A percentile compares a stretch with the other conserved stretches of the same genome.
Conservation (phyloP, 2,329 filamentous ascomycete species). For the Penicillium sp. region DNA sequence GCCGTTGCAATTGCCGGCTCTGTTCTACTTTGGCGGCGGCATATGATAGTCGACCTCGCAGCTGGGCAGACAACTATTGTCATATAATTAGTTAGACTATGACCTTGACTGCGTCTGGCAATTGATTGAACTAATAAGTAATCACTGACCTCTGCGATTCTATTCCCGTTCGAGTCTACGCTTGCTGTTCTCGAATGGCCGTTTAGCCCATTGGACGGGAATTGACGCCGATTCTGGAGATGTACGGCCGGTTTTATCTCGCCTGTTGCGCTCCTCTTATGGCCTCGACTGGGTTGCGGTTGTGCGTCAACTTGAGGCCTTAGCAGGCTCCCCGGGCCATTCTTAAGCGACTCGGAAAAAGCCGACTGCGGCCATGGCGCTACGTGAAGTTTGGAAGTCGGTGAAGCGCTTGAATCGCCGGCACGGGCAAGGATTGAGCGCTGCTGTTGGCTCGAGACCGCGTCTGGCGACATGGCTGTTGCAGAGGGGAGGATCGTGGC, state of each 20-base stretch:
- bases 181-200: constrained; percentile 68
- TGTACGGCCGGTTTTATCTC: constrained; percentile 55
- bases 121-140: not conserved
- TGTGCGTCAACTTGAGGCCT: constrained; percentile 3
- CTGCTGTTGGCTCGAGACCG: not conserved
- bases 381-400: not conserved
- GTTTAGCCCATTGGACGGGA: constrained; percentile 31
- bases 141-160: constrained; percentile 69
- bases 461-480: not conserved
- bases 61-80: constrained; percentile 66
- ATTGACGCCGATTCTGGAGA: constrained; percentile 17
- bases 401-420: not conserved
- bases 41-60: constrained; percentile 82
- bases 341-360: constrained; percentile 1
- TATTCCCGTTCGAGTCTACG: constrained; percentile 62
- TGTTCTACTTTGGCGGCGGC: constrained; percentile 92
- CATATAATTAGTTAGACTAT: constrained; percentile 16
- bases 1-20: constrained; percentile 67
- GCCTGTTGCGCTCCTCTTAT: constrained; percentile 76
- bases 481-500: not conserved
- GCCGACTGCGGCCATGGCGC: constrained; percentile 2
- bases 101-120: not conserved
- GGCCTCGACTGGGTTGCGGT: constrained; percentile 33
- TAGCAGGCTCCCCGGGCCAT: constrained; percentile 14
- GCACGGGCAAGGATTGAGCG: not conserved